phyloP scores from a whole-genome alignment of 2,329 filamentous ascomycete species.

The Lachnellula suecica region DNA sequence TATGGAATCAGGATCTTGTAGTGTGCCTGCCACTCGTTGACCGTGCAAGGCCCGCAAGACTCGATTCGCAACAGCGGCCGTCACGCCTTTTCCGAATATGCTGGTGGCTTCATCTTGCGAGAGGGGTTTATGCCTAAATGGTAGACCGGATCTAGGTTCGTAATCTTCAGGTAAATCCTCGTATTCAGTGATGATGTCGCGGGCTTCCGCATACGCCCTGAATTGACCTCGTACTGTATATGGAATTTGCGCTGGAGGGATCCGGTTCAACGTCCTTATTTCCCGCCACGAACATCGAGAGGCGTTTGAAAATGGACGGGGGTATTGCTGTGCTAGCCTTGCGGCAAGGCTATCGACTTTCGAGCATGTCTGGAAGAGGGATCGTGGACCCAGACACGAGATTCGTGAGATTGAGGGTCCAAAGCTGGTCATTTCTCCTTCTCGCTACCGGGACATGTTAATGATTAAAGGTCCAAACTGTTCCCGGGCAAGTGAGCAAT shows the following conservation, averaged over 20 bases:
- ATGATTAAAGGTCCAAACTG: background rate
- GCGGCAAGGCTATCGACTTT: constrained; percentile 24
- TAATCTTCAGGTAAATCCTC: constrained; percentile 58
- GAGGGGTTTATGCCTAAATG: constrained; percentile 52
- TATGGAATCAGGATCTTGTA: constrained; percentile 52
- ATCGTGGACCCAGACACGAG: constrained; percentile 22
- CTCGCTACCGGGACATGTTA: constrained; percentile 17
- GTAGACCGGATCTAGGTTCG: constrained; percentile 52
- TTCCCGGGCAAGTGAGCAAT: background rate
- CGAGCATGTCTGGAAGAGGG: constrained; percentile 21
- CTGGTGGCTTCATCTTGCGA: constrained; percentile 43
- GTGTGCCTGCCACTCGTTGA: constrained; percentile 61
- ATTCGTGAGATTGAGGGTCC: constrained; percentile 24
- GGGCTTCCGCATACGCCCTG: constrained; percentile 14
- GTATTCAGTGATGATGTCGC: constrained; percentile 49
- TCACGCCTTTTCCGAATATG: constrained; percentile 52
- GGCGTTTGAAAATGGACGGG: constrained; percentile 15
- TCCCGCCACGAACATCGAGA: background rate
- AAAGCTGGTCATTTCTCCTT: constrained; percentile 26
- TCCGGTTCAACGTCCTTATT: background rate
- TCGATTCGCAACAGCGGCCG: constrained; percentile 46
- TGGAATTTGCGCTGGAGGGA: background rate
- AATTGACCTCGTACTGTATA: constrained; percentile 1
- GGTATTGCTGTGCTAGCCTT: constrained; percentile 20
- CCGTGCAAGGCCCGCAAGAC: constrained; percentile 61